phyloP scores from a whole-genome alignment of 202 grass and related monocot species.

The Carex arenaria region DNA sequence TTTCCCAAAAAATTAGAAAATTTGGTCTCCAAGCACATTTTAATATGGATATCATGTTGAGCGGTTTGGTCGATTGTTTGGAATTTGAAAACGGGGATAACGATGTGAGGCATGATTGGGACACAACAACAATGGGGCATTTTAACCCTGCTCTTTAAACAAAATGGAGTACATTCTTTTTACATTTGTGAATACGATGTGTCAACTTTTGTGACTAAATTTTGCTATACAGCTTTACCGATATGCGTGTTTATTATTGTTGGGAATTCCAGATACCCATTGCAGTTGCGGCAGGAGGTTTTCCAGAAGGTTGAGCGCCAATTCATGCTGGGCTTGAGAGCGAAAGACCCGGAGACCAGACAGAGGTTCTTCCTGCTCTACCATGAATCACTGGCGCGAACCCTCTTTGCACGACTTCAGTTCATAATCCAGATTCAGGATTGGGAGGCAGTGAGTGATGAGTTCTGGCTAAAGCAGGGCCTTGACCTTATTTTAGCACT shows the following conservation, averaged over 20 bases:
- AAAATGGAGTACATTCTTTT: not conserved
- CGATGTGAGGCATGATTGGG: no score
- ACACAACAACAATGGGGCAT: no score
- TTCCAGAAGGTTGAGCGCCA: conserved; percentile 93
- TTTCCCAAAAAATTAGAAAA: no score
- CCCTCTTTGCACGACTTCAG: conserved; percentile 82
- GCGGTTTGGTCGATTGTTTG: no score
- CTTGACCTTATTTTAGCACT: conserved; percentile 98
- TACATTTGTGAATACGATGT: conserved; percentile 12
- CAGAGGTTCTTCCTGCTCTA: conserved; percentile 85
- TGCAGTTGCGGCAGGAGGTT: conserved; percentile 68
- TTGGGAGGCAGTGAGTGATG: conserved; percentile 96
- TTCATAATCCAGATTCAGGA: conserved; percentile 96
- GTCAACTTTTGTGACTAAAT: not conserved
- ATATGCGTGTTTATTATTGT: conserved; percentile 28
- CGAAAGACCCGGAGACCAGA: conserved; percentile 88
- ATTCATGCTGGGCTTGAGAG: conserved; percentile 90
- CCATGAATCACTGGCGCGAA: conserved; percentile 66
- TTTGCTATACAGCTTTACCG: conserved; percentile 7
- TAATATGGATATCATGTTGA: no score
- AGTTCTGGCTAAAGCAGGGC: conserved; percentile 95
- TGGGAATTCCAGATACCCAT: conserved; percentile 57
- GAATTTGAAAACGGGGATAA: no score
- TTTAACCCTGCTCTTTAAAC: not conserved
- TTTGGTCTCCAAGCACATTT: no score